Base-by-base conservation (phyloP, 805 yeast species). In the Debaryomyces prosopidis region DNA sequence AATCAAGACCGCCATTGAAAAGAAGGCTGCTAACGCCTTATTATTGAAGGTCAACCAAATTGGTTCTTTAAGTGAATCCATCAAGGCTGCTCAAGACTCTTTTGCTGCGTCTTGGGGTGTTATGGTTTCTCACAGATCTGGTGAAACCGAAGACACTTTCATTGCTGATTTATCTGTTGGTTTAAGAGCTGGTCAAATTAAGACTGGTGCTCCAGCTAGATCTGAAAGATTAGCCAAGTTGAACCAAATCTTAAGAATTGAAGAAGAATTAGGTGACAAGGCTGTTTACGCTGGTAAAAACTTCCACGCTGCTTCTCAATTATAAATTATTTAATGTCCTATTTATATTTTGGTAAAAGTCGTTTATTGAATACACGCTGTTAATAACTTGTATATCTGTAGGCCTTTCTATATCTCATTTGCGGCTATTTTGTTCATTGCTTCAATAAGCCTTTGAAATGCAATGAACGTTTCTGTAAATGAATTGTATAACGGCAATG, bases 191-290 rank as follows among this genome's bases (percentile, higher is more conserved):
- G 99, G 97, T 73, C 98, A 92, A 83, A 88, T 92, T 78, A 92
- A 92, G 91, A 89, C 97, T 62, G 99, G 99, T 85, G 98, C 99
- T 71, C 98, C 98, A 71, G 96, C 97, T 62, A 91, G 99, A 82
- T 89, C 97, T 60, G 99, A 92, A 83, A 92, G 99, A 86, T 86
- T 94, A 76, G 98, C 98, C 73, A 92, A 92, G 82, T 85, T 87
- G 75, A 92, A 92, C 91, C 97, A 92, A 84, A 85, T 92, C 75
- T 84, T 92, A 75, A 89, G 98, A 81, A 92, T 92, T 67, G 98
- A 94, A 84, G 96, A 92, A 81, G 96, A 88, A 80, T 87, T 92
- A 69, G 98, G 97, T 70, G 91, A 82, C 86, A 89, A 90, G 83
- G 97, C 97, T 57, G 67, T 91, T 73, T 92, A 82, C 80, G 97